Evolutionary conservation across 23 red algal genomes (phyloP), one percentile per base, ranked within the genome.

Genomic region (Agarophyton chilense): DNA sequence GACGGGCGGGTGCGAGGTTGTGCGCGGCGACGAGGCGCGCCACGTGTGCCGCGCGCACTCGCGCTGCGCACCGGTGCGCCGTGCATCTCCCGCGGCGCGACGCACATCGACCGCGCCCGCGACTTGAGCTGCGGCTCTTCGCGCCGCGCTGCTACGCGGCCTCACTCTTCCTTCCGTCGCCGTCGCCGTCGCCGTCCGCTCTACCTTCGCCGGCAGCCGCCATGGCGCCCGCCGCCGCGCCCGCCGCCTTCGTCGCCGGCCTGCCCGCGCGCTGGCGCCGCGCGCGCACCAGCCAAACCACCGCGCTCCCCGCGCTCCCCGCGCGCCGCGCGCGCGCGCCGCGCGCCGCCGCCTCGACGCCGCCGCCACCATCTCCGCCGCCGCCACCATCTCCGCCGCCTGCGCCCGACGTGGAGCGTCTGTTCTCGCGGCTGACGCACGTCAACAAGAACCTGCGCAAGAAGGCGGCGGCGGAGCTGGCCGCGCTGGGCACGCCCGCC

Each of bases 361-460:
- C n/a, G 44, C 33, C 74, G 22, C 44, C 21, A 25, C 40, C 8
- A 5, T 39, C 28, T 38, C 28, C 51, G 31, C 74, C 44, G 74
- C 50, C 36, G 46, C 24, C 28, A 12, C 44, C 44, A 12, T 50
- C 41, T 0, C 77, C 54, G 51, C 51, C 54, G 17, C 54, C 50
- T 4, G 29, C 57, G 8, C 25, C 46, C 5, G 72, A 78, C 52
- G 49, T 79, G 45, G 72, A 77, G 4, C 25, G 28, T 8, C 57
- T 90, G 11, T 78, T 90, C 52, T 63, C 86, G 16, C 86, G 86
- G 5, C 86, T 90, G 10, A 53, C 11, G 4, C 86, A 90, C 73
- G 72, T 90, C 72, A 90, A 90, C 86, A 78, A 78, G 42, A 90
- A 90, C 55, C 52, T 90, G 50, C 86, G 86, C 52, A 76, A 63